Base-by-base conservation (phyloP, 192 early-diverging fungal genomes). In the Mortierella alpina region DNA sequence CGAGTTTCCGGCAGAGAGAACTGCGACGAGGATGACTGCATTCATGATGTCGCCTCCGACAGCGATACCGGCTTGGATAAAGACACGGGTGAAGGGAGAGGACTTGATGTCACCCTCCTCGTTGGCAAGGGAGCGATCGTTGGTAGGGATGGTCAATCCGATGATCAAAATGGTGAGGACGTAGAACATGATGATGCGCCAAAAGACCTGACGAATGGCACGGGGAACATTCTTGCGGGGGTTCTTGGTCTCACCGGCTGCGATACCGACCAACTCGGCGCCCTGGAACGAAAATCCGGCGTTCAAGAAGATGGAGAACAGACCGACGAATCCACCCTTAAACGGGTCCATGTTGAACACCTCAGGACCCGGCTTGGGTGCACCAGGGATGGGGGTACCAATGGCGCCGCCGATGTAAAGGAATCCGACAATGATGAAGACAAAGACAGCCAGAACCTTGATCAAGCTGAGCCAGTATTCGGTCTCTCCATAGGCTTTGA, bases 201-300 rank as follows among this genome's bases (percentile, higher is more conserved):
- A 93, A 67, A 97, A 97, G 66, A 93, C 92, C 41, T 90, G 88
- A 50, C 88, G 85, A 52, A 94, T 92, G 18, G 91, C 93, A 8
- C 88, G 83, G 31, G 92, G 93, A 6, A 94, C 90, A 22, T 91
- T 90, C 69, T 91, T 91, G 49, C 88, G 87, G 40, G 96, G 96
- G 84, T 97, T 96, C 47, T 86, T 91, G 57, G 92, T 90, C 84
- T 97, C 96, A 76, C 95, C 96, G 14, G 94, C 95, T 22, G 95
- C 92, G 56, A 97, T 90, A 55, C 95, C 96, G 15, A 97, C 92
- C 54, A 96, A 87, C 75, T 97, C 96, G 1, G 95, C 94, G 57
- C 96, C 96, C 66, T 93, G 91, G 87, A 93, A 93, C 44, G 94
- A 92, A 75, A 94, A 95, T 41, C 91, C 93, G 13, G 95, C 94